Evolutionary conservation across 2,329 filamentous ascomycete genomes (phyloP).

Genomic region (Didymella pinodella): DNA sequence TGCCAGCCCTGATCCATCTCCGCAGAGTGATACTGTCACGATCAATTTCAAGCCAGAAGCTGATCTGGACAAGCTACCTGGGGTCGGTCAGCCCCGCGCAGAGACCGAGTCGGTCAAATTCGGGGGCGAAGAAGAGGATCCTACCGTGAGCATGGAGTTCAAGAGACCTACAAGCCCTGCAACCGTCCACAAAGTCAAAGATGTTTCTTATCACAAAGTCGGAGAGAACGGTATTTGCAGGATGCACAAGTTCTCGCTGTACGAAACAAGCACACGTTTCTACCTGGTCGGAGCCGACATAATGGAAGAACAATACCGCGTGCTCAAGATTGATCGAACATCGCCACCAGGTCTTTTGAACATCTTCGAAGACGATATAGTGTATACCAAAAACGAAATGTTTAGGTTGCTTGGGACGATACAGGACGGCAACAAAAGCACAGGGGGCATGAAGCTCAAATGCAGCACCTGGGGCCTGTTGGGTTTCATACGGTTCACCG

Average conservation of each 20-base stretch:
- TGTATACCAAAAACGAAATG: constrained; percentile 93
- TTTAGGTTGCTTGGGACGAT: constrained; percentile 92
- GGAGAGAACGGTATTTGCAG: constrained; percentile 54
- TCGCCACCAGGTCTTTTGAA: constrained; percentile 79
- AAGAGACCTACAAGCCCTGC: constrained; percentile 52
- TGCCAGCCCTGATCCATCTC: constrained; percentile 33
- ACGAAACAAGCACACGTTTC: constrained; percentile 91
- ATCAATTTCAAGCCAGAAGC: constrained; percentile 44
- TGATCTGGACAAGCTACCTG: constrained; percentile 42
- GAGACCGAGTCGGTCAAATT: constrained; percentile 46
- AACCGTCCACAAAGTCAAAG: constrained; percentile 49
- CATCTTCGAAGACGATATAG: constrained; percentile 91
- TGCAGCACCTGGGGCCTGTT: constrained; percentile 93
- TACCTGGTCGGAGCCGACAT: constrained; percentile 95
- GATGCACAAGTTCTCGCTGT: constrained; percentile 98
- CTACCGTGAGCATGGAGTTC: constrained; percentile 50
- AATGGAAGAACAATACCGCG: constrained; percentile 84
- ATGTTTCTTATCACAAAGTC: constrained; percentile 52
- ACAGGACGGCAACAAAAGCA: constrained; percentile 90
- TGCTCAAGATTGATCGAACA: constrained; percentile 93
- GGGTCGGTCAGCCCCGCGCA: constrained; percentile 36
- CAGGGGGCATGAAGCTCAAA: constrained; percentile 87
- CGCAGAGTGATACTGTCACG: constrained; percentile 35
- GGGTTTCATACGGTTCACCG: constrained; percentile 95
- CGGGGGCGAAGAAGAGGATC: constrained; percentile 54